Base-by-base conservation (phyloP, 2,329 filamentous ascomycete genomes). In the Trichoderma lentiforme region DNA sequence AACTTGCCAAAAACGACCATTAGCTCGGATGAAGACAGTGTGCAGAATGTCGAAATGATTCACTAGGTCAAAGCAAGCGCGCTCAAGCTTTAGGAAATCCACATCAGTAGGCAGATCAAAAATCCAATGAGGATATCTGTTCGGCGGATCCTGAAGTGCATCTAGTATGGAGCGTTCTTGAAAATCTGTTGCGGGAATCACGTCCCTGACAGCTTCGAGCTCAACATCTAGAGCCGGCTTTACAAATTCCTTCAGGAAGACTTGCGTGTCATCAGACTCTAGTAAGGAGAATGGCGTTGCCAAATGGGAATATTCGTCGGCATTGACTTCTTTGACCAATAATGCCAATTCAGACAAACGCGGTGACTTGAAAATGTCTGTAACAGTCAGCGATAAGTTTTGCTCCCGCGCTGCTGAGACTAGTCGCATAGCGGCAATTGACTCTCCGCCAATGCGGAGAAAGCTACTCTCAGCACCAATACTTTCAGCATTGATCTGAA, bases 61-160 rank as follows among this genome's bases (percentile, higher is more conserved):
- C 36, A 70, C 39, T 14, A 70, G 57, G 7, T 62, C 32, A 11
- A 43, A 53, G 30, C 56, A 62, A 15, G 67, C 36, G 18, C 28
- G 24, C 47, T 70, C 18, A 21, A 70, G 58, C 26, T 47, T 62
- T 21, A 5, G 11, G n/a, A 70, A 70, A 24, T 70, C 67, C 26
- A 70, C 58, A 53, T 70, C 58, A 6, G 26, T 58, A 39, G 67
- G 67, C 1, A 70, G 28, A 24, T 70, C 58, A n/a, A 70, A 70
- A 60, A 70, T 70, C 67, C 67, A 70, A 21, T 70, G 67, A 26
- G 67, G 67, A 15, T 53, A 70, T 64, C 67, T 70, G 32, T 34
- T 53, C n/a, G 67, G 67, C 47, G 67, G 67, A 39, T 62, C 58
- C 21, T 70, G 57, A 15, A 70, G 56, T 11, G 67, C 67, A 63